phyloP scores from a whole-genome alignment of 768 basidiomycete species.

The Pleurotus tuoliensis region DNA sequence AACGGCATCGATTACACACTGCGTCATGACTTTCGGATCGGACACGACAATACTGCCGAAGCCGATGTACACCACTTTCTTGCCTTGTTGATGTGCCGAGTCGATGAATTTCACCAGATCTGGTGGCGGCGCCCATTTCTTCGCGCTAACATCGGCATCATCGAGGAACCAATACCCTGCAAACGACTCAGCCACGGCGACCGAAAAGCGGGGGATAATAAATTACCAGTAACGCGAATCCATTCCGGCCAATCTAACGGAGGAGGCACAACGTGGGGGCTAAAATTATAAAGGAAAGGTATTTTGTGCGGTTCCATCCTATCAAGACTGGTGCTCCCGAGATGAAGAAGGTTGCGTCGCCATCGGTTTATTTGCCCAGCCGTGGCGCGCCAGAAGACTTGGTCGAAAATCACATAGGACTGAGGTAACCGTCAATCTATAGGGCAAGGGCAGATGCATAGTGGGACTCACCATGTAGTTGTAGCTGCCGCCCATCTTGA shows the following conservation, averaged over 20 bases:
- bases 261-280: slow-evolving; percentile 83
- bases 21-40: slow-evolving; percentile 90
- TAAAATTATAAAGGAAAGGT: slow-evolving; percentile 98
- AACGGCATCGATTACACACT: slow-evolving; percentile 86
- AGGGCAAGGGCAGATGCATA: not conserved
- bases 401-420: slow-evolving; percentile 97
- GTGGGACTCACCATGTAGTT: slow-evolving; percentile 87
- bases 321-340: slow-evolving; percentile 83
- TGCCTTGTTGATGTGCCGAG: slow-evolving; percentile 63
- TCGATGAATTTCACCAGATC: slow-evolving; percentile 83
- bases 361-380: slow-evolving; percentile 94
- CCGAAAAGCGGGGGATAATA: not conserved
- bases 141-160: slow-evolving; percentile 82
- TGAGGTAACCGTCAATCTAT: slow-evolving; percentile 21
- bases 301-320: slow-evolving; percentile 98
- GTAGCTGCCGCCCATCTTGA: slow-evolving; percentile 90
- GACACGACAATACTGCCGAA: slow-evolving; percentile 98
- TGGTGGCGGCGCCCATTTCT: slow-evolving; percentile 86
- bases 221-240: slow-evolving; percentile 85
- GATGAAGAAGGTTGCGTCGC: slow-evolving; percentile 71
- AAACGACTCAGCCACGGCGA: not conserved
- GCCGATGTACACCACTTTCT: slow-evolving; percentile 96
- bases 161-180: slow-evolving; percentile 97
- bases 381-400: slow-evolving; percentile 95
- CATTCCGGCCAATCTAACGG: slow-evolving; percentile 99